Conservation (phyloP, 2,329 filamentous ascomycete species). For the Aspergillus tubingensis region DNA sequence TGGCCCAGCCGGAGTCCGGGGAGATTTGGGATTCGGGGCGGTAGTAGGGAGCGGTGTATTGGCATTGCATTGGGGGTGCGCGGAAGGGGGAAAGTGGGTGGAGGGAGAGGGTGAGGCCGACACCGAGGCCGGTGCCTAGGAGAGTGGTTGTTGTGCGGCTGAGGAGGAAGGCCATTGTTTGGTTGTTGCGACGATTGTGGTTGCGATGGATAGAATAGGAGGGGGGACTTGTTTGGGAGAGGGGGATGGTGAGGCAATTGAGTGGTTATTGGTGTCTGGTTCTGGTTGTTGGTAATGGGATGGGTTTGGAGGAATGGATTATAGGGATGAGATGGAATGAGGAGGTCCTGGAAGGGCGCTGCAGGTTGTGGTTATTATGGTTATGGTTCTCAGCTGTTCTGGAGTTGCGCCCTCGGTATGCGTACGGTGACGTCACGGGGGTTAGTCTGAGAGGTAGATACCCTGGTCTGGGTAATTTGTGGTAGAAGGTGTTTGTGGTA, state of each 20-base stretch:
- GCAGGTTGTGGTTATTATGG: neutral
- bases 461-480: neutral
- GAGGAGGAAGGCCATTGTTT: conserved; percentile 31
- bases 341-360: conserved; percentile 14
- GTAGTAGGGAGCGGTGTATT: conserved; percentile 35
- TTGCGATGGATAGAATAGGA: neutral
- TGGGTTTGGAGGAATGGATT: neutral
- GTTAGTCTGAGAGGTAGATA: neutral
- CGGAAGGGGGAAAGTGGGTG: conserved; percentile 39
- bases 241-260: neutral
- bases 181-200: conserved; percentile 7
- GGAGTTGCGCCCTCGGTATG: conserved; percentile 1
- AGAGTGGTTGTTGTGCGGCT: conserved; percentile 27
- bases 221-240: neutral
- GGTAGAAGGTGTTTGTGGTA: neutral
- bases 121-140: conserved; percentile 38
- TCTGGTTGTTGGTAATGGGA: neutral
- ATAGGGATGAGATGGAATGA: conserved; percentile 3
- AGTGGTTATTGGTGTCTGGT: neutral
- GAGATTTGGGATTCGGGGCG: conserved; percentile 19
- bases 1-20: conserved; percentile 29
- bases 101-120: conserved; percentile 38
- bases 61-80: conserved; percentile 38
- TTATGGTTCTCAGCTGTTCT: conserved; percentile 8
- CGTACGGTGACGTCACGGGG: conserved; percentile 19